Evolutionary conservation across 2,329 filamentous ascomycete genomes (phyloP), one percentile per base, ranked within the genome.

Genomic region (Tolypocladium guangdongense): DNA sequence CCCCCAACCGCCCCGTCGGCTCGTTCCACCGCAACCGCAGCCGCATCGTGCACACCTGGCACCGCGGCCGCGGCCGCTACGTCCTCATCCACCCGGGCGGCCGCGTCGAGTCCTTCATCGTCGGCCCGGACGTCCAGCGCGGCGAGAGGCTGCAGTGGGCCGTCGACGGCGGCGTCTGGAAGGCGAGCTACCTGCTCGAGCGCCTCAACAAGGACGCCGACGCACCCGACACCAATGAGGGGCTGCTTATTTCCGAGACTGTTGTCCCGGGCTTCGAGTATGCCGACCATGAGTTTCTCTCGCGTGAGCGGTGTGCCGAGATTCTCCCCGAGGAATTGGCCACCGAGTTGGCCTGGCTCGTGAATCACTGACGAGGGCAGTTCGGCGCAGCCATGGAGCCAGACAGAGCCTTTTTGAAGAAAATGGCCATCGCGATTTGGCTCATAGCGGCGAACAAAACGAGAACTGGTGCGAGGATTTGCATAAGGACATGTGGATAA

Each of bases 251-350:
- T 55, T 82, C 78, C 49, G 83, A 88, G 71, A 85, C 81, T 0
- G 83, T 86, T 2, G 74, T 86, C 8, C 83, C 84, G 0, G 84
- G 84, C 0, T 87, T 87, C 60, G 83, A 86, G 61, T 86, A 74
- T 59, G 73, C 71, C 54, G 83, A 87, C 64, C 82, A 87, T 64
- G 81, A 86, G 62, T 88, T 88, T 60, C 71, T 88, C 60, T 74
- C 71, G 6, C 64, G 63, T 16, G 71, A 78, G 48, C 70, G 70
- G 14, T 70, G 86, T 58, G 63, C 67, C 41, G 67, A 75, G n/a
- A 58, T 87, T 33, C 65, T 87, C 1, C 74, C 74, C 0, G 62
- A 73, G 24, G 73, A 79, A 32, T 72, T 77, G 59, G 73, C 71
- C 1, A 62, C 68, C 55, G 72, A 78, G 60, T 61, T 86, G 60